phyloP scores from a whole-genome alignment of 2,329 filamentous ascomycete genomes.

The Fusarium multiceps region DNA sequence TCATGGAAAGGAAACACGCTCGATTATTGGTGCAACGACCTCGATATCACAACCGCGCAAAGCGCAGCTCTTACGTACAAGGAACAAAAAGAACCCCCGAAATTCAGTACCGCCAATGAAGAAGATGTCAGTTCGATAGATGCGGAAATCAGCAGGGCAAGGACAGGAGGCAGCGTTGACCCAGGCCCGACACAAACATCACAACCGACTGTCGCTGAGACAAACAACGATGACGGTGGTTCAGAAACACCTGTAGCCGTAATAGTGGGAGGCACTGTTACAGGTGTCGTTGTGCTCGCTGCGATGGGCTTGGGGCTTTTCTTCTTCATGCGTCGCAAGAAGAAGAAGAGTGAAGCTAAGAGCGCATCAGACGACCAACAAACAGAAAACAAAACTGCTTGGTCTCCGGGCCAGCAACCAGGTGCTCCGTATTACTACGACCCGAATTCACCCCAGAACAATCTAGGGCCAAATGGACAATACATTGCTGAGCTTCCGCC shows the following conservation, averaged over 20 bases:
- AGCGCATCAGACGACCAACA: background rate
- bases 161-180: background rate
- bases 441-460: background rate
- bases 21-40: slow-evolving; percentile 26
- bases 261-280: slow-evolving; percentile 25
- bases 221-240: background rate
- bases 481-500: background rate
- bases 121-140: slow-evolving; percentile 3
- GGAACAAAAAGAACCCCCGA: slow-evolving; percentile 1
- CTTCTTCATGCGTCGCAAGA: slow-evolving; percentile 13
- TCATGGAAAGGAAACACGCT: slow-evolving; percentile 11
- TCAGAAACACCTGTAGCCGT: slow-evolving; percentile 9
- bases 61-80: slow-evolving; percentile 22
- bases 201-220: background rate
- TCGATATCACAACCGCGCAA: slow-evolving; percentile 19
- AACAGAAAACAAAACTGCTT: background rate
- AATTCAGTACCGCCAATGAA: slow-evolving; percentile 9
- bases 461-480: background rate
- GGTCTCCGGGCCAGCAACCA: slow-evolving; percentile 5
- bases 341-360: slow-evolving; percentile 7
- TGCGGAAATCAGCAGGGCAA: background rate
- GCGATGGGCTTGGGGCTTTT: background rate
- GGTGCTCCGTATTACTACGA: slow-evolving; percentile 3
- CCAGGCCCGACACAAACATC: background rate
- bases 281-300: slow-evolving; percentile 5